Base-by-base conservation (phyloP, 805 yeast genomes). In the Blastobotrys muscicola region DNA sequence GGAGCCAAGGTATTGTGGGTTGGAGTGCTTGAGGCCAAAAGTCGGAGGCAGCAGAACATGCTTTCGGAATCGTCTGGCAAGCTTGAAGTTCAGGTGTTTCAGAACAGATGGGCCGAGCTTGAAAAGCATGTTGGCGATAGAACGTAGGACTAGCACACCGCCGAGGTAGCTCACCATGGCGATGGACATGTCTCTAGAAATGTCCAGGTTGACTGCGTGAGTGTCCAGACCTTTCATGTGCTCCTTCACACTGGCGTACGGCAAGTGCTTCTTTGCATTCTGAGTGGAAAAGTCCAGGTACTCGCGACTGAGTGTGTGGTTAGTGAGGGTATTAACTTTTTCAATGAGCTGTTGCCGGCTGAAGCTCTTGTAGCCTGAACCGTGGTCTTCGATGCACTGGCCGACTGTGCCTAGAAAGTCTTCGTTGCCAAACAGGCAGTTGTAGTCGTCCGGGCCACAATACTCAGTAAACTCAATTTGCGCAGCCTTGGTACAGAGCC, bases 21-120 rank as follows among this genome's bases (percentile, higher is more conserved):
- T 36, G 33, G 56, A 47, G 43, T 63, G 66, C 13, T 42, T 48
- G 16, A 42, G 35, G 11, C 49, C 39, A 38, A 56, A 48, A n/a
- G 55, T 36, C 2, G 65, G 55, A 1, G 68, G 67, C 23, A 60
- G 39, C 7, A 51, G 30, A 2, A 56, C 34, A 8, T 40, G 35
- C 29, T 43, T 12, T 44, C 53, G 34, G 51, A 47, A 35, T 45
- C 35, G 36, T 50, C 52, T 33, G 52, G 46, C 37, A 45, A 39
- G 20, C 11, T 12, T 14, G 20, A 14, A 13, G 29, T 47, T 47
- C 29, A 38, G 31, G 10, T 30, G 10, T 11, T 15, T 30, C 29
- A 39, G 12, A 6, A 31, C 15, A 7, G 29, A 11, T 4, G 48
- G 42, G 36, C 20, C 11, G 2, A 34, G 23, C 29, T 15, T 16